Base-by-base conservation (phyloP, 352 stramenopile species). In the Thraustochytrium striatum region DNA sequence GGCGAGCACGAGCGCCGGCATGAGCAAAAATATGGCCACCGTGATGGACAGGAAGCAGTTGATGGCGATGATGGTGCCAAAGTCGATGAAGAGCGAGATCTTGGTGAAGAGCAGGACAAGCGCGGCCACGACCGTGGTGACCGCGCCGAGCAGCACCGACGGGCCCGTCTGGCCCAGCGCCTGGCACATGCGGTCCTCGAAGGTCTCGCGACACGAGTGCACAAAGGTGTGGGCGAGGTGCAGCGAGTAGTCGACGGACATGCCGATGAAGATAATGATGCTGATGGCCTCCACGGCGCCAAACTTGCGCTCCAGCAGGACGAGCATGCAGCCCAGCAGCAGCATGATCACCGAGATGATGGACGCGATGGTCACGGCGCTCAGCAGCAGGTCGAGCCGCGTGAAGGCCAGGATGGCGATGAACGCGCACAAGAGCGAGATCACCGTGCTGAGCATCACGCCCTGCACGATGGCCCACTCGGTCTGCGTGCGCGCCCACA, bases 191-290 rank as follows among this genome's bases (percentile, higher is more conserved):
- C 57, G 38, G 8, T 21, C 35, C 21, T 21, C 7, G 25, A 81
- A 36, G 25, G 33, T 30, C 19, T 72, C 13, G 0, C 35, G 25
- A 0, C n/a, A 8, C 21, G 70, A 30, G 36, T 35, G 32, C 21
- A 79, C 30, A 41, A 80, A 80, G 9, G 55, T 58, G 35, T 69
- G 55, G 7, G 70, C 61, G 21, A 80, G 47, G 36, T 80, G 70
- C n/a, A 80, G 32, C 25, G 33, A 79, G 70, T 80, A 80, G 36
- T 80, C 70, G 3, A 80, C 70, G 21, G 21, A 44, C n/a, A 80
- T 28, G 16, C 70, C 70, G 16, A 47, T 33, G 19, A 80, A 28
- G 25, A 80, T 57, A 47, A 80, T 70, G n/a, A 70, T 38, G 16
- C 25, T 36, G 8, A 80, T 16, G 33, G 58, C 58, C 58, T 80